Conservation (phyloP, 1,284 basidiomycete species). For the Ustilago sp. region DNA sequence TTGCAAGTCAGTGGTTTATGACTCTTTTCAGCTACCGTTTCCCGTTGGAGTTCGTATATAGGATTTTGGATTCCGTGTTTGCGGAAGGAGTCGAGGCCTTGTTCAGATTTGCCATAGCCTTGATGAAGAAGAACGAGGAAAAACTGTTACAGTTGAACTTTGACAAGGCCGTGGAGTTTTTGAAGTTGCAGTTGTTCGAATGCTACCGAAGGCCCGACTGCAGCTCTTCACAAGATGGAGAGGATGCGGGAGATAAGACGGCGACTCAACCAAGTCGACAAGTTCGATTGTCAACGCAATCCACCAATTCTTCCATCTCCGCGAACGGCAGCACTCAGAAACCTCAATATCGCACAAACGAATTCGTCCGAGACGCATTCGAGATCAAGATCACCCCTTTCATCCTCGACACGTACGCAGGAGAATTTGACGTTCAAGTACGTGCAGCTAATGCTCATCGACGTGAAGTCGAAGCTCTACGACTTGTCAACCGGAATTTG, state of each 20-base stretch:
- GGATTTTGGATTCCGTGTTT: slow-evolving; percentile 93
- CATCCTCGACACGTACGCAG: slow-evolving; percentile 60
- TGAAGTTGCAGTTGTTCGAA: slow-evolving; percentile 63
- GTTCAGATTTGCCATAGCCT: slow-evolving; percentile 90
- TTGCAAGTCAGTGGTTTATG: slow-evolving; percentile 94
- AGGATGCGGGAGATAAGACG: not conserved
- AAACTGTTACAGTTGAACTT: slow-evolving; percentile 55
- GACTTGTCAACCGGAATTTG: slow-evolving; percentile 67
- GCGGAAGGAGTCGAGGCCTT: slow-evolving; percentile 97
- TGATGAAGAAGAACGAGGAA: slow-evolving; percentile 89
- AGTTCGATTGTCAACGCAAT: not conserved
- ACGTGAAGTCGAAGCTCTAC: slow-evolving; percentile 63
- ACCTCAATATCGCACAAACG: slow-evolving; percentile 37
- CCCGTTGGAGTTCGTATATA: slow-evolving; percentile 90
- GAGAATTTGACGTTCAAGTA: slow-evolving; percentile 65
- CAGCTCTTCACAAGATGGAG: not conserved
- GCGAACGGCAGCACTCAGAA: not conserved
- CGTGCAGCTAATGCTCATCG: slow-evolving; percentile 62
- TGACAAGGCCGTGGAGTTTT: slow-evolving; percentile 59
- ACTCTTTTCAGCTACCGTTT: slow-evolving; percentile 79
- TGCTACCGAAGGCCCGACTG: slow-evolving; percentile 36
- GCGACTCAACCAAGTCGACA: not conserved
- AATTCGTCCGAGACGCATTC: slow-evolving; percentile 66
- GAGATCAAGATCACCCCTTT: slow-evolving; percentile 62
- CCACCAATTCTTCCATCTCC: not conserved